Conservation (phyloP, 169 alveolate genomes). For the Plasmodium sp. region DNA sequence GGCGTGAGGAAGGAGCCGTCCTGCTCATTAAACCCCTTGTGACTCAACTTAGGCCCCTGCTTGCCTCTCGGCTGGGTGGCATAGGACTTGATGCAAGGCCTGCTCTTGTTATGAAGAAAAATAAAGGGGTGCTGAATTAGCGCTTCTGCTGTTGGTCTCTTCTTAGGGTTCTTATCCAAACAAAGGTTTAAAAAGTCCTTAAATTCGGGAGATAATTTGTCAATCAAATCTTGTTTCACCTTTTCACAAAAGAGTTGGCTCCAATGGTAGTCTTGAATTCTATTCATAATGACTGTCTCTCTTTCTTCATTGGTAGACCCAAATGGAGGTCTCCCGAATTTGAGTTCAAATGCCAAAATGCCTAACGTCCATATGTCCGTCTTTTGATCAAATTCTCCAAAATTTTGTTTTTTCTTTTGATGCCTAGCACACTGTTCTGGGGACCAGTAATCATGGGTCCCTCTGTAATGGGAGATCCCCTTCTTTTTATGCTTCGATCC, state of each 20-base stretch:
- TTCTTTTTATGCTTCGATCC: slow-evolving; percentile 78
- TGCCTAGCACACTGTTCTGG: slow-evolving; percentile 87
- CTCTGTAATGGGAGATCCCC: slow-evolving; percentile 78
- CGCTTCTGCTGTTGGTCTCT: slow-evolving; percentile 80
- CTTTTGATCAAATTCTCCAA: slow-evolving; percentile 86
- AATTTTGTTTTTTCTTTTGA: slow-evolving; percentile 75
- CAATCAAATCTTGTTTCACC: slow-evolving; percentile 57
- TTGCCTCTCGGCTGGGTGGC: slow-evolving; percentile 79
- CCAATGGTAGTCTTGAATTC: slow-evolving; percentile 83
- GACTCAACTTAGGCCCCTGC: slow-evolving; percentile 51
- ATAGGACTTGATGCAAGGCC: slow-evolving; percentile 75
- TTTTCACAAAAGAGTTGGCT: slow-evolving; percentile 73
- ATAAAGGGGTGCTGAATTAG: slow-evolving; percentile 82
- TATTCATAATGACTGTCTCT: slow-evolving; percentile 75
- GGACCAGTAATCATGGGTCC: slow-evolving; percentile 86
- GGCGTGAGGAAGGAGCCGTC: slow-evolving; percentile 67
- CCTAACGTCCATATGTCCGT: slow-evolving; percentile 90
- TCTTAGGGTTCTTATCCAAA: slow-evolving; percentile 80
- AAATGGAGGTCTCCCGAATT: slow-evolving; percentile 84
- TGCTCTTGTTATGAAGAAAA: slow-evolving; percentile 75
- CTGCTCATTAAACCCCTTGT: slow-evolving; percentile 74
- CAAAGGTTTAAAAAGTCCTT: slow-evolving; percentile 79
- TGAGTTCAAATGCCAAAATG: slow-evolving; percentile 86
- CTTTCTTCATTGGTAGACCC: slow-evolving; percentile 84
- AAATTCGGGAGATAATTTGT: slow-evolving; percentile 78